These are phyloP conservation scores for Pachysandra terminalis DNA, from an alignment of 164 flowering plant species.

Conservation along the genomic window DNA sequence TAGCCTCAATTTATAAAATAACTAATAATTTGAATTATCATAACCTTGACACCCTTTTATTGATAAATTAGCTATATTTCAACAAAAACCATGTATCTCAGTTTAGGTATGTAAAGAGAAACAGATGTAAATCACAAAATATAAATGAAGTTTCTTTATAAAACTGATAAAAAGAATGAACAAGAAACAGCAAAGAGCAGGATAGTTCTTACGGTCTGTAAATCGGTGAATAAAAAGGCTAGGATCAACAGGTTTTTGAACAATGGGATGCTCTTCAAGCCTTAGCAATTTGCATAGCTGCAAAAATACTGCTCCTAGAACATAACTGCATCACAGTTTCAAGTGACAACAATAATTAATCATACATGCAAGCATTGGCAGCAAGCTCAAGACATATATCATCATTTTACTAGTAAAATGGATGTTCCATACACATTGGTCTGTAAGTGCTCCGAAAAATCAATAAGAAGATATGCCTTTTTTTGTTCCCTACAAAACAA, in stretches of 20 bases:
- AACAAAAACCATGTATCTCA: no score
- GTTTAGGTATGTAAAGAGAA: neutral
- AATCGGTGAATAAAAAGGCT: slow-evolving; percentile 78
- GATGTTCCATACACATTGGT: slow-evolving; percentile 65
- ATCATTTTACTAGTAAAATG: neutral
- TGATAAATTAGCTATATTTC: no score
- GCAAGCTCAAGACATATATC: neutral
- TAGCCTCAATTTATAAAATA: no score
- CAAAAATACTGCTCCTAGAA: slow-evolving; percentile 88
- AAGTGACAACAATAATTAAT: neutral
- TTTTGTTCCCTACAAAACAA: slow-evolving; percentile 49
- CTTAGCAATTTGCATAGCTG: slow-evolving; percentile 76
- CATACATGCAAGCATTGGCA: neutral
- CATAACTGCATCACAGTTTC: slow-evolving; percentile 54
- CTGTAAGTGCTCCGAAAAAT: slow-evolving; percentile 65
- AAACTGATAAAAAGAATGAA: neutral
- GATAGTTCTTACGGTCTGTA: slow-evolving; percentile 45
- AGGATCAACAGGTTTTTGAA: slow-evolving; percentile 86
- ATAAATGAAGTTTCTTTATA: neutral
- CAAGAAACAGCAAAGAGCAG: neutral
- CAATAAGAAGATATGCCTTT: slow-evolving; percentile 81
- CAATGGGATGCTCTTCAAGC: slow-evolving; percentile 59
- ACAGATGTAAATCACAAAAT: neutral
- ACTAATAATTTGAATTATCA: no score
- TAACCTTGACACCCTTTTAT: no score